A percentile compares a stretch with the other conserved stretches of the same genome.
These are phyloP conservation scores for Euphrasia confusa DNA, from an alignment of 257 asterid species.

Conservation along the genomic window DNA sequence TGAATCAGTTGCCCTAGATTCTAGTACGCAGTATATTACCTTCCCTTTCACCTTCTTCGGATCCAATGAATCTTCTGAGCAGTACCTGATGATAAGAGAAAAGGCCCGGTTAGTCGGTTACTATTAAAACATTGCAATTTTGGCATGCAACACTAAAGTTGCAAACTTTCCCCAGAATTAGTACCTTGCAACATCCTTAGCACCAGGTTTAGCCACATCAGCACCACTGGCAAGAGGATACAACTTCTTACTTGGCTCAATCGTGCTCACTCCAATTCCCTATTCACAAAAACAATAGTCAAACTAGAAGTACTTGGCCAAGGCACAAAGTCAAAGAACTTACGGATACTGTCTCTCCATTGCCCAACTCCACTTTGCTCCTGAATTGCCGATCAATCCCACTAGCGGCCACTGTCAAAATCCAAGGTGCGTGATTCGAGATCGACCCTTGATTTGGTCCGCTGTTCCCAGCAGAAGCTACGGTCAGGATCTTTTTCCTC, in stretches of 20 bases:
- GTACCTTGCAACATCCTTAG: slow-evolving; percentile 44
- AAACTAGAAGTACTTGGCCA: no score
- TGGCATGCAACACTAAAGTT: background rate
- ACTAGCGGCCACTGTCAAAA: slow-evolving; percentile 83
- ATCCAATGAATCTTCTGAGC: slow-evolving; percentile 66
- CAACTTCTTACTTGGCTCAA: slow-evolving; percentile 48
- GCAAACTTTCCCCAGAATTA: slow-evolving; percentile 10
- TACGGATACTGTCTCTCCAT: slow-evolving; percentile 58
- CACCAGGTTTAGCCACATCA: slow-evolving; percentile 59
- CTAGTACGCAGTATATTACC: slow-evolving; percentile 60
- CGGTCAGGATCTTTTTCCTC: slow-evolving; percentile 71
- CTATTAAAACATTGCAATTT: background rate
- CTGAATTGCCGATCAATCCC: slow-evolving; percentile 64
- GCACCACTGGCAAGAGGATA: slow-evolving; percentile 68
- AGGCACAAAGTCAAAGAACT: background rate
- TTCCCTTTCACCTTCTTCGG: slow-evolving; percentile 77
- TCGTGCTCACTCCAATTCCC: slow-evolving; percentile 74
- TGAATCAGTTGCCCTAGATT: slow-evolving; percentile 63
- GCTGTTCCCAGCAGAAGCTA: slow-evolving; percentile 82
- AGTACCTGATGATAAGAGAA: background rate
- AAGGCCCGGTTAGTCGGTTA: background rate
- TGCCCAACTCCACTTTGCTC: slow-evolving; percentile 64
- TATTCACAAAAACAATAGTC: slow-evolving; percentile 5
- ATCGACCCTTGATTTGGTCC: slow-evolving; percentile 57
- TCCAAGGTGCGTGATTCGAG: slow-evolving; percentile 84